phyloP scores from a whole-genome alignment of 345 rosid species.

The Acer negundo region DNA sequence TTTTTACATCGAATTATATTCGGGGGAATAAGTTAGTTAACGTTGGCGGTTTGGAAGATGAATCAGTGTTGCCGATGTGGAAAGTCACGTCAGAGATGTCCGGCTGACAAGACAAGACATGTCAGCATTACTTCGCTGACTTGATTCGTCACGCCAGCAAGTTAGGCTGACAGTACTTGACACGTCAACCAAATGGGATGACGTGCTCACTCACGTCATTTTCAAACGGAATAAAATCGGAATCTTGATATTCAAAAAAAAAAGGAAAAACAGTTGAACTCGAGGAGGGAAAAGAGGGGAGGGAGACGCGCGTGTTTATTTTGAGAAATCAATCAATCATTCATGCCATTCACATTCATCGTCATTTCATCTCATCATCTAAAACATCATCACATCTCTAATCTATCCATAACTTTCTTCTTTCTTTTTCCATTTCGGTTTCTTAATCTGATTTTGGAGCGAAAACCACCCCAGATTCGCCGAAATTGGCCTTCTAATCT shows the following conservation, averaged over 20 bases:
- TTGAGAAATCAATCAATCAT: conserved; percentile 13
- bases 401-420: not conserved
- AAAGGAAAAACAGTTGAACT: not conserved
- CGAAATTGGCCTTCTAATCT: not conserved
- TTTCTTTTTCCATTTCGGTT: not conserved
- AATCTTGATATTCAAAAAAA: not conserved
- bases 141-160: too few species aligned
- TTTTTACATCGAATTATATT: too few species aligned
- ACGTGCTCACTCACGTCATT: too few species aligned
- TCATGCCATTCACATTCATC: not conserved
- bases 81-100: too few species aligned
- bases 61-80: too few species aligned
- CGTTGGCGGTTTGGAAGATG: too few species aligned
- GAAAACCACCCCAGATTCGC: not conserved
- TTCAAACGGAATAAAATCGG: not conserved
- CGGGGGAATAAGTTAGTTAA: too few species aligned
- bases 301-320: conserved; percentile 6
- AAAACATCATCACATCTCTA: not conserved
- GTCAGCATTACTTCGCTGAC: too few species aligned
- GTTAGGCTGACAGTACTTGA: too few species aligned
- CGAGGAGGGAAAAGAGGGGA: conserved; percentile 12
- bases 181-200: too few species aligned
- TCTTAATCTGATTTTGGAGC: not conserved
- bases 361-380: not conserved
- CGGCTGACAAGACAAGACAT: too few species aligned